These are phyloP conservation scores for Excoecaria cochinchinensis DNA, from an alignment of 345 rosid species.

Conservation along the genomic window DNA sequence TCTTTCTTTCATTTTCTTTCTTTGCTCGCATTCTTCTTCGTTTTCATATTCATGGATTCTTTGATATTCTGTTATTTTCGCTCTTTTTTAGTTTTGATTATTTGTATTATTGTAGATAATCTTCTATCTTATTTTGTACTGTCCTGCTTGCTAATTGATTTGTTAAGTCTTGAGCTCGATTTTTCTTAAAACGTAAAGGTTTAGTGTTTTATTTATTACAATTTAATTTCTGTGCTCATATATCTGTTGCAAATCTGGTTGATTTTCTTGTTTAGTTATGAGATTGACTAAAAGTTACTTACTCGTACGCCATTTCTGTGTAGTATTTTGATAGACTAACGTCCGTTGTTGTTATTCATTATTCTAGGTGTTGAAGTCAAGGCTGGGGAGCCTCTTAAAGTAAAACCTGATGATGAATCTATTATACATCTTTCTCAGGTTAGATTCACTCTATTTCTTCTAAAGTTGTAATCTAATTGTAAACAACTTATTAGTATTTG, in stretches of 20 bases:
- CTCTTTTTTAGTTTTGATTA: neutral
- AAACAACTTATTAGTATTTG: no score
- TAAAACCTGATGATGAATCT: constrained; percentile 25
- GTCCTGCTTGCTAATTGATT: neutral
- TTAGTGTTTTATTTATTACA: no score
- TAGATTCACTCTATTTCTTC: neutral
- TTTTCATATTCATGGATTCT: neutral
- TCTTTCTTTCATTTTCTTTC: neutral
- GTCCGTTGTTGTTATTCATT: neutral
- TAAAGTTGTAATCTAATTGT: neutral
- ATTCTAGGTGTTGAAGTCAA: constrained; percentile 61
- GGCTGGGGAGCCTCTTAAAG: constrained; percentile 50
- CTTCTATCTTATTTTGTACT: neutral
- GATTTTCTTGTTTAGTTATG: no score
- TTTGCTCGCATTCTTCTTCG: neutral
- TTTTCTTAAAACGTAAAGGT: no score
- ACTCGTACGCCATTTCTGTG: neutral
- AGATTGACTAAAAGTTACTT: no score
- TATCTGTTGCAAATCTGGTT: no score
- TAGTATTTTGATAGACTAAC: neutral
- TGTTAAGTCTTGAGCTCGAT: no score
- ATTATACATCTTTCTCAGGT: constrained; percentile 62
- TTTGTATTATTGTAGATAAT: neutral
- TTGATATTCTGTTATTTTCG: neutral
- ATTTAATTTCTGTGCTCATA: neutral